Base-by-base conservation (phyloP, 108 stramenopile genomes). In the Nitzschia putrida region DNA sequence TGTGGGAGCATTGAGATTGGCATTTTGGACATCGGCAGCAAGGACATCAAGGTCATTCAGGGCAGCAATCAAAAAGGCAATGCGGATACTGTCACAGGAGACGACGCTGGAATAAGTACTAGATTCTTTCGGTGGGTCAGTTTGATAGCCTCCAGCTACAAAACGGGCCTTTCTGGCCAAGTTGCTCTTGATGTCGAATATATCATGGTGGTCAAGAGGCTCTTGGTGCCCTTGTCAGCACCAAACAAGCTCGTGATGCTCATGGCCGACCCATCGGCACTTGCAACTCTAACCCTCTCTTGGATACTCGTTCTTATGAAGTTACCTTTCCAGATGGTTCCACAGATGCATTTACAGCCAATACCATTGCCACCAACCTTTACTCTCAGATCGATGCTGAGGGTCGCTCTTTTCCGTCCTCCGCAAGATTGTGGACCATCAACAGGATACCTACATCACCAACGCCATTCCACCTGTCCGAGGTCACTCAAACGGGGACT, bases 81-180 rank as follows among this genome's bases (percentile, higher is more conserved):
- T 57, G 29, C 77, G 73, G 1, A 80, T 77, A 42, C 80, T 83
- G 7, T 83, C 79, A 0, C 80, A 14, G 23, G 77, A 71, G 2
- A 86, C 85, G 1, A 83, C 85, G 54, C 79, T 82, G 5, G 80
- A 69, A 66, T 83, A 82, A 0, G 83, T 87, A n/a, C n/a, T n/a
- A 11, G 76, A 58, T 5, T 53, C 40, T 14, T 40, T 14, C 0
- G 80, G 83, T 2, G 72, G 18, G 8, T 83, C 83, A 0, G 77
- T 74, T 38, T 53, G 59, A 53, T 68, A 47, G 0, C 75, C 73
- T 10, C 51, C 61, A 0, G 81, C 76, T 1, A 80, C 69, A 25
- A 72, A 67, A 3, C 79, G 59, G 3, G 79, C 81, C 43, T 74
- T 80, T 20, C 79, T 21, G 77, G 26, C 66, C 34, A 83, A 66